A percentile compares a stretch with the other conserved stretches of the same genome.
Evolutionary conservation across 1,139 yeast genomes (phyloP).

Genomic region (Debaryomycetaceae sp.): DNA sequence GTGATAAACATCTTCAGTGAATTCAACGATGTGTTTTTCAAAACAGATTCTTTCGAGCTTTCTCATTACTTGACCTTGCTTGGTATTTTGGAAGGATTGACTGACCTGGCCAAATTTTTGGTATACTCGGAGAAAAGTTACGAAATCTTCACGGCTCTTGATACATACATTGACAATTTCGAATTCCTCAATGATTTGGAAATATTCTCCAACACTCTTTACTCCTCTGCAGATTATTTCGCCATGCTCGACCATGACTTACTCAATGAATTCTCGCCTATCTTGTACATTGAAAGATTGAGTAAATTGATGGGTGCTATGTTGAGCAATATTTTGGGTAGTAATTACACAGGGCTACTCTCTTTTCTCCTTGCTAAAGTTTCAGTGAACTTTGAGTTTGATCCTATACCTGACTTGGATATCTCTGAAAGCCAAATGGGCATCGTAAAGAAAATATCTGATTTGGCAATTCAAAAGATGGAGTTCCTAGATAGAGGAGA

Average conservation of each 20-base stretch:
- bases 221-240: conserved; percentile 20
- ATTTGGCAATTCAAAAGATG: conserved; percentile 37
- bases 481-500: conserved; percentile 46
- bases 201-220: conserved; percentile 25
- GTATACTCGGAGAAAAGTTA: conserved; percentile 23
- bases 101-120: conserved; percentile 31
- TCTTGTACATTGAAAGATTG: conserved; percentile 44
- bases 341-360: conserved; percentile 22
- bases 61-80: conserved; percentile 42
- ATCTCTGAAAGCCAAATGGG: conserved; percentile 24
- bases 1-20: conserved; percentile 29
- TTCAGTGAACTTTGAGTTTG: conserved; percentile 19
- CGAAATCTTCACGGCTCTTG: conserved; percentile 32
- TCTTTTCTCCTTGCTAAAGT: conserved; percentile 27
- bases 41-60: conserved; percentile 19
- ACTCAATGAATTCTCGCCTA: conserved; percentile 34
- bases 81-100: conserved; percentile 46
- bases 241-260: conserved; percentile 28
- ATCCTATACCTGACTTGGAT: conserved; percentile 13
- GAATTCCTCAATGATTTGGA: conserved; percentile 42
- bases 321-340: conserved; percentile 26
- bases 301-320: conserved; percentile 37
- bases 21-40: conserved; percentile 24
- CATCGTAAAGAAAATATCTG: conserved; percentile 28
- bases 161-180: conserved; percentile 36